phyloP scores from a whole-genome alignment of 169 alveolate genomes.

The Plasmodium vivax region DNA sequence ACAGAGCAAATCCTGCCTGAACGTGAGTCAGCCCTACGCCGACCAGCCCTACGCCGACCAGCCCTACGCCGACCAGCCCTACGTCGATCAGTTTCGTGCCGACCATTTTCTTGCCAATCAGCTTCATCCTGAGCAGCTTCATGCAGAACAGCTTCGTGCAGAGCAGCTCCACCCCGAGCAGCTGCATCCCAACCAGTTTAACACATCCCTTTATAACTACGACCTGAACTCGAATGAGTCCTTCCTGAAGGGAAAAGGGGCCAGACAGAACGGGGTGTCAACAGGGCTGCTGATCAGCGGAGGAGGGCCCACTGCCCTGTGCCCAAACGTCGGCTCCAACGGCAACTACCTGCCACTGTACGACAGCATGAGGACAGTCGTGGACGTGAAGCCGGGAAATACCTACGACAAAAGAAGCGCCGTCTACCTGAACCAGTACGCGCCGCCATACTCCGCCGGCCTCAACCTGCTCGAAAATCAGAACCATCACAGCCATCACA shows the following conservation, averaged over 20 bases:
- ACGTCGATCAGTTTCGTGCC: neutral
- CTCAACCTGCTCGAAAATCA: neutral
- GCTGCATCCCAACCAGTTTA: neutral
- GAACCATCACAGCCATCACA: neutral
- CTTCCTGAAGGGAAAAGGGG: neutral
- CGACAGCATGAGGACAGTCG: slow-evolving; percentile 8
- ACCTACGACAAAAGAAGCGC: neutral
- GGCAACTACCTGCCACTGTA: neutral
- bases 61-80: too few relatives aligned
- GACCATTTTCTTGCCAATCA: neutral
- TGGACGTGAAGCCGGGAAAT: neutral
- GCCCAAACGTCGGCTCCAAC: neutral
- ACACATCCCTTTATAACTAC: slow-evolving; percentile 15
- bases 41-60: too few relatives aligned
- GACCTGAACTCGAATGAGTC: slow-evolving; percentile 15
- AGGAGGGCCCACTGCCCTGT: neutral
- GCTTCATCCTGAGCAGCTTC: too few relatives aligned
- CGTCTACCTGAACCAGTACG: slow-evolving; percentile 2
- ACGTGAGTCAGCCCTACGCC: neutral
- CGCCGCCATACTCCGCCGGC: neutral
- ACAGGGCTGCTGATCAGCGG: neutral
- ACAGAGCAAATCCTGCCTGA: slow-evolving; percentile 7
- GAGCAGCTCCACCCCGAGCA: neutral
- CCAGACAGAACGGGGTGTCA: neutral
- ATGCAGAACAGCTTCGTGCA: too few relatives aligned